Base-by-base conservation (phyloP, 2,329 filamentous ascomycete species). In the Aspergillus brunneoviolaceus region DNA sequence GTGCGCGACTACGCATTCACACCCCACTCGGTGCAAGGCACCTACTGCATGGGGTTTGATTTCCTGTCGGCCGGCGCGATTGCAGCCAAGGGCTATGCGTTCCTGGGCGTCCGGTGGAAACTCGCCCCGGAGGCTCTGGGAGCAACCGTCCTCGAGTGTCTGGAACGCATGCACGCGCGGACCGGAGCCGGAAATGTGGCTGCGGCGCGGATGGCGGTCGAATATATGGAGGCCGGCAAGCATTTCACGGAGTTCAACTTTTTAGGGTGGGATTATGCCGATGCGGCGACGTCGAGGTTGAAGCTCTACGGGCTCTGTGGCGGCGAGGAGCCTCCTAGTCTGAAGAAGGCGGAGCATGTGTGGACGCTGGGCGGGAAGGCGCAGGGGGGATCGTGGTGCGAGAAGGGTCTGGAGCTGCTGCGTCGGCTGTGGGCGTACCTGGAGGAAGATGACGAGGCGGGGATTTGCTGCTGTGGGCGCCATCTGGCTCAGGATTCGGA, bases 211-310 rank as follows among this genome's bases (percentile, higher is more conserved):
- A 16, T n/a, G 39, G 39, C 47, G 23, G 25, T 55, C 5, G 51
- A 48, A 5, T 51, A 57, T n/a, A 51, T 57, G 47, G 47, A 35
- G 14, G 47, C 25, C 25, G 33, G 47, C 14, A 23, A 23, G 21
- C 31, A 33, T n/a, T 57, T 49, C 55, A 57, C 49, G 19, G 47
- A 50, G 27, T 57, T 35, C 21, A 57, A n/a, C n/a, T 57, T 48
- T 29, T 31, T 57, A 23, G 55, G 45, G 11, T 57, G 55, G 47
- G 55, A 57, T 29, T 51, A 39, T 51, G 25, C 47, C n/a, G 47
- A 49, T 19, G 9, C 49, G 27, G 29, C 31, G 23, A n/a, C 49
- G 25, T 35, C 55, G 6, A 45, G 47, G 31, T 10, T 51, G n/a
- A 57, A 57, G 55, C 25, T 57, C 39, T 51, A 50, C 10, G 55